Evolutionary conservation across 495 filamentous ascomycete genomes (phyloP).

Genomic region (Penicillium atrosanguineum): DNA sequence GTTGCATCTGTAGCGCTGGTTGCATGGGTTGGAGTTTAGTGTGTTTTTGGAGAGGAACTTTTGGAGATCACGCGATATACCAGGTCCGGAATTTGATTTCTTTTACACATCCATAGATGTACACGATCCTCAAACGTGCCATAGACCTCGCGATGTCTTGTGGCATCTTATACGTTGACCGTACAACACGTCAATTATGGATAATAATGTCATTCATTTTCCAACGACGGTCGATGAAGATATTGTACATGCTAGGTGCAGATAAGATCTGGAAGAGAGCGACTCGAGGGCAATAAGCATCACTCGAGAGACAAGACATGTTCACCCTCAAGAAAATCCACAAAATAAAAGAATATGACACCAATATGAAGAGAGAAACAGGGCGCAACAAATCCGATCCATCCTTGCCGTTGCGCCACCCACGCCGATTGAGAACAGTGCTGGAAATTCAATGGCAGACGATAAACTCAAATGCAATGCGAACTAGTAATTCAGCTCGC

Average conservation of each 20-base stretch:
- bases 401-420: neutral
- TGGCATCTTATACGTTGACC: neutral
- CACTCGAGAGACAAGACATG: neutral
- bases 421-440: neutral
- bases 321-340: neutral
- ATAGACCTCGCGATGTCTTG: too few relatives aligned
- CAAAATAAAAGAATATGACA: neutral
- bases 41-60: too few relatives aligned
- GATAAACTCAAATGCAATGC: neutral
- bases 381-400: neutral
- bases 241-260: constrained; percentile 6
- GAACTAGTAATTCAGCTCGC: constrained; percentile 60
- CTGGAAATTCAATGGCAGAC: constrained; percentile 2
- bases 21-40: neutral
- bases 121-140: too few relatives aligned
- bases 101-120: too few relatives aligned
- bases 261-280: neutral
- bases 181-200: neutral
- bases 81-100: too few relatives aligned
- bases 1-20: neutral
- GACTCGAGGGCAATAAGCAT: neutral
- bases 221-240: neutral
- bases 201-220: neutral
- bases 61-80: too few relatives aligned
- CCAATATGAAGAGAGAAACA: neutral